Evolutionary conservation across 106 monocot genomes (phyloP).

Genomic region (Chionographis japonica): DNA sequence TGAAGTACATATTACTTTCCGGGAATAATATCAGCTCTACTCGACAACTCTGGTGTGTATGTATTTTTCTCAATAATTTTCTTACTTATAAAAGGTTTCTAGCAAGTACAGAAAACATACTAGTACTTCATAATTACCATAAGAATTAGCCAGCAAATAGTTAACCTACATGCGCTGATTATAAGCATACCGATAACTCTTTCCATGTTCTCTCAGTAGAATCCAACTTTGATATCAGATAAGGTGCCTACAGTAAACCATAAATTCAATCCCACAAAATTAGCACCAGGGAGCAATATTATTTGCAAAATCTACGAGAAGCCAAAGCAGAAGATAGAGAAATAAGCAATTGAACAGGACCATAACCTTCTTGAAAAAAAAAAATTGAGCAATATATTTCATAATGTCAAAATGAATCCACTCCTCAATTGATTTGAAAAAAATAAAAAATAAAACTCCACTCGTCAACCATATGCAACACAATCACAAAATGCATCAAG

Average conservation of each 20-base stretch:
- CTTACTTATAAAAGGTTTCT: not conserved
- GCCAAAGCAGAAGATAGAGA: not conserved
- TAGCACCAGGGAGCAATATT: not conserved
- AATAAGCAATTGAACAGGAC: not conserved
- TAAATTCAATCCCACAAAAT: not conserved
- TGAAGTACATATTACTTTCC: no score
- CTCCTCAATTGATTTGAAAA: no score
- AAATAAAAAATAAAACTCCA: no score
- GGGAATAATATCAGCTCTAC: no score
- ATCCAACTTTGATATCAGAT: constrained; percentile 79
- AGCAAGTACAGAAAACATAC: not conserved
- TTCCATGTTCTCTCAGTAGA: constrained; percentile 97
- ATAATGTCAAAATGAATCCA: no score
- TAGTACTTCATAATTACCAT: not conserved
- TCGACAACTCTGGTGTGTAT: no score
- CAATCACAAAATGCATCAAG: no score
- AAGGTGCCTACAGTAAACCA: constrained; percentile 58
- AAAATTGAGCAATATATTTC: no score
- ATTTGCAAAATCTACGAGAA: not conserved
- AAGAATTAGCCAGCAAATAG: not conserved
- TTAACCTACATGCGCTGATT: constrained; percentile 1
- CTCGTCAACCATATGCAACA: no score
- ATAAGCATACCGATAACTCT: constrained; percentile 81
- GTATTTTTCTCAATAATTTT: no score
- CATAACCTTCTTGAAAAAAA: no score